Evolutionary conservation across 148 eudicot species (phyloP), one percentile per base, ranked within the genome.

Genomic region (Fagopyrum esculentum): DNA sequence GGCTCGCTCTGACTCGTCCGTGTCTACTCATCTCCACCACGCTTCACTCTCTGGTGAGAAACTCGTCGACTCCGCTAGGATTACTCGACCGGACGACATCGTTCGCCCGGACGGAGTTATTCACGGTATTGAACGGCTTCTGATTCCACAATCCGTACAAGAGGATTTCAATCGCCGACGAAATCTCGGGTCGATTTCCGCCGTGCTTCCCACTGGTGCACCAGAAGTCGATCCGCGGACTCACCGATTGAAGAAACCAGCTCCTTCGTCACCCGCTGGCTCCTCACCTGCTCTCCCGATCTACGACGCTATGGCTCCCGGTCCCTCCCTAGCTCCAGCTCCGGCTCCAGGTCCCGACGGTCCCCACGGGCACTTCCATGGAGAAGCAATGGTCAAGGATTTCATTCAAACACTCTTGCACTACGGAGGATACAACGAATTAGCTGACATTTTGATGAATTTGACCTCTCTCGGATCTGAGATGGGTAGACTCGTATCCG

Each of bases 261-360:
- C 78, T 1, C 80, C 89, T 5, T 76, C 87, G 2, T 45, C 76
- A 0, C 81, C 82, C 0, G 85, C 82, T 2, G 90, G 90, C 5
- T 70, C 90, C 0, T 77, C 88, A 0, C 91, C 91, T 7, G 80
- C 75, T 9, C 59, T 82, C n/a, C 78, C 88, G 2, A 81, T 87
- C n/a, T 84, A 71, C 59, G 50, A 75, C 5, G 89, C 91, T 4
- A 78, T 87, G 87, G 85, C 91, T 0, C 89, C 89, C 1, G 91
- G 89, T 0, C 91, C 89, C 0, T 68, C 82, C 0, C 56, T 85
- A 0, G 82, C 86, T 0, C 86, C 84, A 9, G 81, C 81, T 0
- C 85, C 80, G 3, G 82, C 91, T 0, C 91, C 91, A 0, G 91
- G 91, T 1, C 91, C 91, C 11, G 91, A 88, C 2, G 89, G 91